Conservation (phyloP, 2,329 filamentous ascomycete genomes). For the Sporothrix schenckii region DNA sequence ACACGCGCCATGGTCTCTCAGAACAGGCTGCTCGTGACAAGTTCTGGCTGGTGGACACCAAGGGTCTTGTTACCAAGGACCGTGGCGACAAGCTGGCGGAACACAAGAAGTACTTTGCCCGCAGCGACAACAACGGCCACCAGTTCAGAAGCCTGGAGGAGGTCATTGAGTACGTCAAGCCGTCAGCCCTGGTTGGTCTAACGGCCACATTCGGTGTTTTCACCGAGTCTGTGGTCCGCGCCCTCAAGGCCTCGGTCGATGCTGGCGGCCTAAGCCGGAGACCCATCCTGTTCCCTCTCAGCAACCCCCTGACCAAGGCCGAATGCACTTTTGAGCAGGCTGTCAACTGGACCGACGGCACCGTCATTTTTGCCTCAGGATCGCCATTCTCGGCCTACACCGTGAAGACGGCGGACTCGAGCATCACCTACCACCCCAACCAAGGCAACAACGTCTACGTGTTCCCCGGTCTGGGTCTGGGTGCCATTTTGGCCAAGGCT, state of each 20-base stretch:
- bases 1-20: constrained; percentile 85
- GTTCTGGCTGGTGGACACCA: constrained; percentile 98
- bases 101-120: constrained; percentile 77
- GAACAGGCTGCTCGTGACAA: constrained; percentile 85
- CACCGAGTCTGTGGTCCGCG: constrained; percentile 79
- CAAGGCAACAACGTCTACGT: constrained; percentile 90
- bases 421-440: constrained; percentile 72
- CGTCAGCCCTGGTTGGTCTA: constrained; percentile 90
- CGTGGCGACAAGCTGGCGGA: constrained; percentile 91
- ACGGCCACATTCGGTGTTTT: constrained; percentile 95
- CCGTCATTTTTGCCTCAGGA: constrained; percentile 90
- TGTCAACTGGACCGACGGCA: constrained; percentile 85
- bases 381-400: constrained; percentile 82
- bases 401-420: constrained; percentile 62
- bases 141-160: constrained; percentile 82
- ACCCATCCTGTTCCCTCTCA: constrained; percentile 94
- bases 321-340: constrained; percentile 98
- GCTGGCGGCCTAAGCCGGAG: constrained; percentile 68
- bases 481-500: constrained; percentile 87
- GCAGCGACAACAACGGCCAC: constrained; percentile 64
- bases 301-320: constrained; percentile 93
- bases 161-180: constrained; percentile 92
- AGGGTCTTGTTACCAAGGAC: constrained; percentile 90
- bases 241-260: constrained; percentile 66
- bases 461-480: constrained; percentile 94